Conservation (phyloP, 2,329 filamentous ascomycete genomes). For the Chaetomiaceae sp. region DNA sequence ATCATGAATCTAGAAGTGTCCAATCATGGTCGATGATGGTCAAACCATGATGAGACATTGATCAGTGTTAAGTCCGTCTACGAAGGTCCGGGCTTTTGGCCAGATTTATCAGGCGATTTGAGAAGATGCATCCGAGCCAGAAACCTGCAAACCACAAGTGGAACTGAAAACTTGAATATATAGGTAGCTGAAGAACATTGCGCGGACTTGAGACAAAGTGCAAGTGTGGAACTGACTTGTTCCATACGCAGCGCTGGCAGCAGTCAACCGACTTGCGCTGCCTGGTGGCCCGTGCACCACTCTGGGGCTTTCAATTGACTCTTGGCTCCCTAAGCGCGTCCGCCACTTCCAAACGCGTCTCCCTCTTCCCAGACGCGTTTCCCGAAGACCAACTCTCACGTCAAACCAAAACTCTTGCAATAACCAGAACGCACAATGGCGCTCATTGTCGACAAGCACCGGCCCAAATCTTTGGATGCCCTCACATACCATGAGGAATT, state of each 20-base stretch:
- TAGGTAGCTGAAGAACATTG: too few species aligned
- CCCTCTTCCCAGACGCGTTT: slow-evolving; percentile 24
- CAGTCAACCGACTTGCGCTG: too few species aligned
- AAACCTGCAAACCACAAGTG: too few species aligned
- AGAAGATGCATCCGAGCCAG: too few species aligned
- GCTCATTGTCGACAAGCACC: slow-evolving; percentile 67
- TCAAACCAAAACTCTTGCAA: neutral
- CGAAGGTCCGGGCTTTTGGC: too few species aligned
- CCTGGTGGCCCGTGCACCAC: slow-evolving; percentile 25
- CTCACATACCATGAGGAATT: slow-evolving; percentile 87
- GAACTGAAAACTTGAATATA: too few species aligned
- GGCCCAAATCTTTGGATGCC: slow-evolving; percentile 68
- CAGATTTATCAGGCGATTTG: too few species aligned
- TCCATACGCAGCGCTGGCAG: too few species aligned
- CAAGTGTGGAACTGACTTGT: too few species aligned
- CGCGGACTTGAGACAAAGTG: too few species aligned
- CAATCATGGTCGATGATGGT: neutral
- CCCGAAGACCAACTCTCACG: neutral
- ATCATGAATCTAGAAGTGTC: neutral
- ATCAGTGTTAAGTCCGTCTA: too few species aligned
- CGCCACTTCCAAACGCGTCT: slow-evolving; percentile 25
- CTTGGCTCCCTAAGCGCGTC: slow-evolving; percentile 19
- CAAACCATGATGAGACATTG: neutral
- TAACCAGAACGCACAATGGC: slow-evolving; percentile 45
- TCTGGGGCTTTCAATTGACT: slow-evolving; percentile 28